Conservation (phyloP, 2,329 filamentous ascomycete genomes). For the Fusarium sp. region DNA sequence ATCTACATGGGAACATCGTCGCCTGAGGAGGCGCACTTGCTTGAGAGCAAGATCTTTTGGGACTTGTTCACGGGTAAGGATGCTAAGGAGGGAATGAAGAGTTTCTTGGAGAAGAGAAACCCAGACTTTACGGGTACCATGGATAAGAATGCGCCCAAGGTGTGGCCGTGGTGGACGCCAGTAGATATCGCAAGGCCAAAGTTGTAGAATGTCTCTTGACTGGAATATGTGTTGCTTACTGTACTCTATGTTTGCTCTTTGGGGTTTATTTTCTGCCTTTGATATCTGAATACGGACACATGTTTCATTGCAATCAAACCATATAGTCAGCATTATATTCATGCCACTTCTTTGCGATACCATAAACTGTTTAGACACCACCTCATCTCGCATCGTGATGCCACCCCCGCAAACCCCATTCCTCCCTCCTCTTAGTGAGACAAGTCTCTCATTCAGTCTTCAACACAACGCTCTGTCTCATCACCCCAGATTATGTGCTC, state of each 20-base stretch:
- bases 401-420: not conserved
- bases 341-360: not conserved
- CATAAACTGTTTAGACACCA: not conserved
- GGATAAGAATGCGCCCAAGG: conserved; percentile 70
- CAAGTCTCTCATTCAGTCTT: conserved; percentile 11
- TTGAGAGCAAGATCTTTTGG: conserved; percentile 76
- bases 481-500: conserved; percentile 21
- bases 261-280: not conserved
- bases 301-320: not conserved
- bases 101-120: conserved; percentile 79
- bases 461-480: conserved; percentile 18
- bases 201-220: conserved; percentile 32
- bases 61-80: conserved; percentile 72
- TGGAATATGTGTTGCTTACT: not conserved
- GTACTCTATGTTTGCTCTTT: not conserved
- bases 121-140: conserved; percentile 74
- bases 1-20: conserved; percentile 73
- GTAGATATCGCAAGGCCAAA: conserved; percentile 53
- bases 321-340: not conserved
- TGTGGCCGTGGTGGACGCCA: conserved; percentile 79
- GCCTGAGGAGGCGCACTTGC: conserved; percentile 78
- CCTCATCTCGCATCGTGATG: too few relatives aligned
- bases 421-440: conserved; percentile 1
- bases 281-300: not conserved
- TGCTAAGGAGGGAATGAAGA: conserved; percentile 75